Conservation (phyloP, 441 rosid genomes). For the Kokia cookei region DNA sequence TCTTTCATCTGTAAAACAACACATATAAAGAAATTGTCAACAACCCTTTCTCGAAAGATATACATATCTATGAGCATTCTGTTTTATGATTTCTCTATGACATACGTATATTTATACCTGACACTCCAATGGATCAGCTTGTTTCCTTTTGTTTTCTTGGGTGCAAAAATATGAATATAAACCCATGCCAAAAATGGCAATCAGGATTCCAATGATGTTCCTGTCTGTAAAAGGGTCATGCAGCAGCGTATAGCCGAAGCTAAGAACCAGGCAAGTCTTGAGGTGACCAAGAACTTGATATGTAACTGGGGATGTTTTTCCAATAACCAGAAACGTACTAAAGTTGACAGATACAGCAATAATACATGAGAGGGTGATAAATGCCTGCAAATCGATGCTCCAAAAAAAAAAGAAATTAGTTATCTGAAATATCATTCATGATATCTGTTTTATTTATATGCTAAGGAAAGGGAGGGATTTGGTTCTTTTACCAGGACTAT, state of each 20-base stretch:
- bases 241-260: conserved; percentile 75
- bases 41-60: not conserved
- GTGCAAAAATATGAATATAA: conserved; percentile 84
- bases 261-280: conserved; percentile 90
- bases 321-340: conserved; percentile 93
- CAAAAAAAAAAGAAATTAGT: not conserved
- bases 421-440: not conserved
- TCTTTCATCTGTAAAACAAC: conserved; percentile 52
- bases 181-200: conserved; percentile 86
- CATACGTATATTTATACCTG: conserved; percentile 29
- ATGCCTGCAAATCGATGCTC: conserved; percentile 45
- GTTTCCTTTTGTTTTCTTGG: conserved; percentile 74
- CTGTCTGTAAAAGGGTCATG: conserved; percentile 86
- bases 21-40: not conserved
- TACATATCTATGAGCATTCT: not conserved
- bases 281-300: conserved; percentile 98
- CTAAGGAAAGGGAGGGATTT: not conserved
- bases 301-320: conserved; percentile 98
- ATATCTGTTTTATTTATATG: not conserved
- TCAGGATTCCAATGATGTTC: conserved; percentile 74
- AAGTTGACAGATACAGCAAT: conserved; percentile 93
- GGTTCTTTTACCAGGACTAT: conserved; percentile 48
- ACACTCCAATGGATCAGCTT: conserved; percentile 34
- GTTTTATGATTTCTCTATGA: not conserved
- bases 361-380: conserved; percentile 76